Percentiles rank a stretch among this genome's conserved stretches.
Evolutionary conservation across 352 stramenopile genomes (phyloP).

Genomic region (Phytophthora melonis): DNA sequence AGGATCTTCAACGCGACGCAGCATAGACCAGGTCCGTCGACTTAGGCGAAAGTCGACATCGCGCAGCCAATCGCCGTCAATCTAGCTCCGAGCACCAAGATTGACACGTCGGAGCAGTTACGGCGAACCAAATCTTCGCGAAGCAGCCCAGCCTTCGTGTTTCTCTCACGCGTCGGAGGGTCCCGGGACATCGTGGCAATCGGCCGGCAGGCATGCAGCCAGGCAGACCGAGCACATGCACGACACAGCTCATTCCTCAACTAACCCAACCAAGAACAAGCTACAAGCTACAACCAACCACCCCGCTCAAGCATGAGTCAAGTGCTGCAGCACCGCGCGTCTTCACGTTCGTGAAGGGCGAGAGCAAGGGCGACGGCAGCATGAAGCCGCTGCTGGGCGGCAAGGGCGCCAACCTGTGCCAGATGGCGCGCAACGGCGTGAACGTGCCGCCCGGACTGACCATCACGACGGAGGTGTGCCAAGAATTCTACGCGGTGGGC

Average conservation of each 20-base stretch:
- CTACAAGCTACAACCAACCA: not conserved
- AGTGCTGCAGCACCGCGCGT: conserved; percentile 33
- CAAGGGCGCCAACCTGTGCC: conserved; percentile 42
- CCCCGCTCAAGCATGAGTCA: conserved; percentile 26
- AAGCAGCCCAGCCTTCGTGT: too few species aligned
- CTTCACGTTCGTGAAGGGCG: conserved; percentile 43
- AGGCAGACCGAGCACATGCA: conserved; percentile 2
- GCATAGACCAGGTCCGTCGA: too few species aligned
- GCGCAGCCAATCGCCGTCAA: too few species aligned
- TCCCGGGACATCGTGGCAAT: too few species aligned
- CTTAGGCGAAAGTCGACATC: too few species aligned
- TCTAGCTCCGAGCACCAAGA: too few species aligned
- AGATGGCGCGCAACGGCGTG: conserved; percentile 40
- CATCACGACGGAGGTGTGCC: conserved; percentile 40
- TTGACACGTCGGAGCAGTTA: too few species aligned
- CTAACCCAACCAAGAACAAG: conserved; percentile 35
- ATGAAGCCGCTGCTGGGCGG: conserved; percentile 41
- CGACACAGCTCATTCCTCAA: conserved; percentile 40
- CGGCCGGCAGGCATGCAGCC: too few species aligned
- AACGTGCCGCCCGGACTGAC: conserved; percentile 38
- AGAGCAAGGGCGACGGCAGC: conserved; percentile 35
- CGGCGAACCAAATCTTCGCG: too few species aligned
- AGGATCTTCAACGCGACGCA: too few species aligned
- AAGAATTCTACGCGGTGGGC: conserved; percentile 44
- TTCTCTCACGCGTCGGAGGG: not conserved